Evolutionary conservation across 2,329 filamentous ascomycete genomes (phyloP), one percentile per base, ranked within the genome.

Genomic region (Verticillium klebahnii): DNA sequence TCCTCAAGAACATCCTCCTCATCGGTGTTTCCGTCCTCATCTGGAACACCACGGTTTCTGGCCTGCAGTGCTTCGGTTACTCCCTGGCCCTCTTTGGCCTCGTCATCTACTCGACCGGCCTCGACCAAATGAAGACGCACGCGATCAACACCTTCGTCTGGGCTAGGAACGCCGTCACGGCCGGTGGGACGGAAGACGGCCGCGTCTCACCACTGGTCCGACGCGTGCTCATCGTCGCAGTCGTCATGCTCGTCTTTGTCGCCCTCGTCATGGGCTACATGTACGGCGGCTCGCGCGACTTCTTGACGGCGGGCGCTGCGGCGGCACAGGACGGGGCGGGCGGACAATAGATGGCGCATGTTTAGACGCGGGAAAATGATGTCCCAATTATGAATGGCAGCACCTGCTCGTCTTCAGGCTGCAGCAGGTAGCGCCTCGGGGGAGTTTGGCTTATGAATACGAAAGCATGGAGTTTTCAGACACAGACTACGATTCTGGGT

Each of bases 1-100:
- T 96, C 66, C 85, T 95, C 70, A 96, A 96, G 78, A 91, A 93
- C 75, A 93, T 96, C 64, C 85, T 96, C 62, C 87, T 96, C 61
- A 91, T 96, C 66, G 80, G 84, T 64, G 83, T 87, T 62, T 92
- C 90, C 60, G 89, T 95, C 76, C 74, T 91, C 71, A 88, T 94
- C 73, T 95, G 91, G 88, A 80, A 84, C 67, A 92, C 91, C 61
- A 83, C 85, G 36, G 89, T 95, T 70, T 83, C 87, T 23, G 72
- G 77, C 29, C 81, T 92, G 61, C 92, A 96, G 77, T 85, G 87
- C 69, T 81, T 93, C 72, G 92, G 92, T 68, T 96, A 96, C 81
- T 79, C 81, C 68, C 84, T 94, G 69, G 91, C 92, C 60, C 77
- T 85, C 19, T 67, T 73, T 61, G 81, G 82, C 36, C 74, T 85